Percentiles rank a stretch among this genome's conserved stretches.
phyloP scores from a whole-genome alignment of 2,329 filamentous ascomycete genomes.

The Pseudogymnoascus sp. region DNA sequence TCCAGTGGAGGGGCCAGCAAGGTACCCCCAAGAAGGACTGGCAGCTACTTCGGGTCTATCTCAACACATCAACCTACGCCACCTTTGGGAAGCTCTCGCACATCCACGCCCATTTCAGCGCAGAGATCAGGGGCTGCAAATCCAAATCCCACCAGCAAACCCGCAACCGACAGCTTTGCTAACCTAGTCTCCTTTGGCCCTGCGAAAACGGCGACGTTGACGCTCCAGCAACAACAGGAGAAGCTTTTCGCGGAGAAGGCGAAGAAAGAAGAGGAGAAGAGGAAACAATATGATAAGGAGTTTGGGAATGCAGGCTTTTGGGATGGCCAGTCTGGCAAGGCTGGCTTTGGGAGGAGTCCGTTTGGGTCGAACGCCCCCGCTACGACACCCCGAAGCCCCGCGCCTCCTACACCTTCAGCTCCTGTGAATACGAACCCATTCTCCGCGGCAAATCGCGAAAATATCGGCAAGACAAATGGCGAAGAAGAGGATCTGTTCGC shows the following conservation, averaged over 20 bases:
- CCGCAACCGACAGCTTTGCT: constrained; percentile 63
- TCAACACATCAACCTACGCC: constrained; percentile 43
- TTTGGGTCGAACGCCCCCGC: constrained; percentile 30
- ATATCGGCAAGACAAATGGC: constrained; percentile 10
- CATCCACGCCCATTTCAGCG: constrained; percentile 43
- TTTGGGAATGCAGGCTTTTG: constrained; percentile 72
- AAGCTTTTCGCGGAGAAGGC: constrained; percentile 56
- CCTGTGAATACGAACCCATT: constrained; percentile 22
- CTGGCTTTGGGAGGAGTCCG: constrained; percentile 26
- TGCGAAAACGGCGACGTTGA: constrained; percentile 49
- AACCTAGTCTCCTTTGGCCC: constrained; percentile 59
- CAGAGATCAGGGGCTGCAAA: constrained; percentile 36
- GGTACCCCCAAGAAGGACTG: constrained; percentile 35
- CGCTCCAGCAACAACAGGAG: constrained; percentile 68
- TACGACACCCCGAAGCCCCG: constrained; percentile 38
- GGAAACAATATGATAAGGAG: constrained; percentile 62
- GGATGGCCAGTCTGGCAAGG: constrained; percentile 54
- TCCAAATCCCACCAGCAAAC: constrained; percentile 23
- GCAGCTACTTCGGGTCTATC: constrained; percentile 32
- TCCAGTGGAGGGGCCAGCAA: constrained; percentile 31
- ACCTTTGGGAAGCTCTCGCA: constrained; percentile 40
- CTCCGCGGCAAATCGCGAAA: constrained; percentile 25
- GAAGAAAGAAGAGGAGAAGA: constrained; percentile 65
- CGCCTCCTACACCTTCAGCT: constrained; percentile 29
- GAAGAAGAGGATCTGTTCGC: constrained; percentile 59